These are phyloP conservation scores for Sungouiozyma ichnusensis DNA, from an alignment of 805 yeast genomes.

Conservation along the genomic window DNA sequence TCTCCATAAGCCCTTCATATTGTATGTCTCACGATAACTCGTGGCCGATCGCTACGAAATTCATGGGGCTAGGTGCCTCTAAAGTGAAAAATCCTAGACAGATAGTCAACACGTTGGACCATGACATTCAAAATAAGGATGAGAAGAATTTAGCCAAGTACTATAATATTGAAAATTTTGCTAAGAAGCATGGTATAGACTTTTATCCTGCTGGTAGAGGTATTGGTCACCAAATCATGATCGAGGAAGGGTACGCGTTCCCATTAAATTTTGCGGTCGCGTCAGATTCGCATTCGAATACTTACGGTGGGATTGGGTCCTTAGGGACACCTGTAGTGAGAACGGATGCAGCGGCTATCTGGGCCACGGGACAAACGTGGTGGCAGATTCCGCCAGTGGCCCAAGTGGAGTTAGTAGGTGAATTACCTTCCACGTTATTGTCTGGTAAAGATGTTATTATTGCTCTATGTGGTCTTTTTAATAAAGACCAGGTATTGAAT, in stretches of 20 bases:
- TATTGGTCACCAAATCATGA: slow-evolving; percentile 98
- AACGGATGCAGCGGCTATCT: slow-evolving; percentile 97
- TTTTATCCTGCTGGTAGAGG: slow-evolving; percentile 99
- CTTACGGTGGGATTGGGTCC: slow-evolving; percentile 94
- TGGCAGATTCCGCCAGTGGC: slow-evolving; percentile 99
- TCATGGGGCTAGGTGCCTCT: slow-evolving; percentile 87
- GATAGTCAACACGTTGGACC: slow-evolving; percentile 93
- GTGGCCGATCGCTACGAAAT: slow-evolving; percentile 98
- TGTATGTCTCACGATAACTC: slow-evolving; percentile 99
- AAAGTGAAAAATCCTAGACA: slow-evolving; percentile 76
- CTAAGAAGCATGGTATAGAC: slow-evolving; percentile 82
- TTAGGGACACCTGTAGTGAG: slow-evolving; percentile 96
- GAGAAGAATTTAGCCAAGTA: slow-evolving; percentile 86
- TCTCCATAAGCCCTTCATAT: slow-evolving; percentile 87
- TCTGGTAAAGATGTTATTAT: slow-evolving; percentile 97
- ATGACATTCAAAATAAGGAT: slow-evolving; percentile 89
- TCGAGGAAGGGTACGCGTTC: slow-evolving; percentile 97
- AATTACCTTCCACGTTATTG: slow-evolving; percentile 64
- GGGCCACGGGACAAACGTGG: slow-evolving; percentile 99
- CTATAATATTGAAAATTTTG: slow-evolving; percentile 78
- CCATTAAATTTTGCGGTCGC: slow-evolving; percentile 92
- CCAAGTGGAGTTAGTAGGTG: slow-evolving; percentile 73
- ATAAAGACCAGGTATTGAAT: slow-evolving; percentile 83
- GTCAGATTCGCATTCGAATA: slow-evolving; percentile 94
- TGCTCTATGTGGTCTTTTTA: slow-evolving; percentile 87